Evolutionary conservation across 805 yeast genomes (phyloP), one percentile per base, ranked within the genome.

Genomic region (Candida parachauliodes): DNA sequence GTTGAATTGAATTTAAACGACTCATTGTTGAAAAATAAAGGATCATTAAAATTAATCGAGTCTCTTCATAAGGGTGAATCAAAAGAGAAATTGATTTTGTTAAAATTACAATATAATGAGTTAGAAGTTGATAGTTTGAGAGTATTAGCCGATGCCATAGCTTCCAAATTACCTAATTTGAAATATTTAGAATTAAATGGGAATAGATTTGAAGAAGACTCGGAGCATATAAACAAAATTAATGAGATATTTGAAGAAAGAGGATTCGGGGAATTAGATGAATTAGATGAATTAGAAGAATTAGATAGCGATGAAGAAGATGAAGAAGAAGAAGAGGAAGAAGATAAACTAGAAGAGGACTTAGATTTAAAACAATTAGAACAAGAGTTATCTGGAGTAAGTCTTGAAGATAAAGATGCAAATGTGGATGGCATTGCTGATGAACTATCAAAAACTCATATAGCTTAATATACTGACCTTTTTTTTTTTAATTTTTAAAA

Each of bases 271-370:
- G 91, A 83, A 57, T 67, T 93, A 23, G 96, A 91, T 52, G 98
- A 93, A 56, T 72, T 93, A 34, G 98, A 91, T 51, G 98, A 93
- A 50, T 76, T 93, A 65, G 98, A 91, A 67, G 96, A 88, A 59
- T 68, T 75, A 24, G 79, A 79, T 45, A 77, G 79, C 33, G 85
- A 77, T 17, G 87, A 79, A 37, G 87, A 79, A 39, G 86, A 79
- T 16, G 81, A 73, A 8, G 80, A 71, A 4, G 78, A 70, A 6
- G 82, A 72, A 34, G 66, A 68, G 16, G 70, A 56, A 15, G 70
- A 57, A 15, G 72, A 62, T 21, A 74, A 73, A 34, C 50, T 49
- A 28, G 86, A 76, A 32, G 82, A 75, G 32, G 87, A 77, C 34
- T 75, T 55, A 25, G 71, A 72, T 43, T 55, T 72, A 39, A 62